Evolutionary conservation across 305 asterid genomes (phyloP).

Genomic region (Fraxinus velutina): DNA sequence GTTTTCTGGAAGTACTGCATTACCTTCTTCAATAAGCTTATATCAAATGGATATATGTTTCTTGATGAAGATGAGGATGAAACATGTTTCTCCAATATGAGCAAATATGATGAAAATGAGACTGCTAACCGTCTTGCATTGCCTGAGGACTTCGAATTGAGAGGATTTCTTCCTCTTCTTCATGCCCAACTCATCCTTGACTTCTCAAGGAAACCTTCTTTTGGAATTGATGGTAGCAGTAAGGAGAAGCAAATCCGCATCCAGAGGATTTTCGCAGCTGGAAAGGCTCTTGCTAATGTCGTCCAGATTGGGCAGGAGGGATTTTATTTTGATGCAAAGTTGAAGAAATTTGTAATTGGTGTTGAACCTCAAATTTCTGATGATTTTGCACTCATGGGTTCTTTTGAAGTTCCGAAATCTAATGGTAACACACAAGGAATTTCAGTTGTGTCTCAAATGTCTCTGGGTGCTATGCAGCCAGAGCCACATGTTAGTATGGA

Average conservation of each 20-base stretch:
- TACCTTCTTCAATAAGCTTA: slow-evolving; percentile 62
- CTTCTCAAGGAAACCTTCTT: slow-evolving; percentile 72
- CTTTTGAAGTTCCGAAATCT: slow-evolving; percentile 36
- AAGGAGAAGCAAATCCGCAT: slow-evolving; percentile 62
- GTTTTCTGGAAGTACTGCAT: slow-evolving; percentile 75
- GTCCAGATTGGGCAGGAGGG: slow-evolving; percentile 61
- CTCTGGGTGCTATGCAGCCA: slow-evolving; percentile 23
- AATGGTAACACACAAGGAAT: slow-evolving; percentile 28
- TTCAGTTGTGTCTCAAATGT: slow-evolving; percentile 28
- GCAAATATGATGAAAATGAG: slow-evolving; percentile 84
- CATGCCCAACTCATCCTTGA: slow-evolving; percentile 93
- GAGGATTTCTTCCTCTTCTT: slow-evolving; percentile 85
- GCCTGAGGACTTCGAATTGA: slow-evolving; percentile 89
- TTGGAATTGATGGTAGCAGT: slow-evolving; percentile 56
- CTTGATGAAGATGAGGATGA: slow-evolving; percentile 64
- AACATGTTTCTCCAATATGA: slow-evolving; percentile 76
- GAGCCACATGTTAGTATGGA: slow-evolving; percentile 37
- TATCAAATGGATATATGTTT: slow-evolving; percentile 47
- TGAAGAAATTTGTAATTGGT: slow-evolving; percentile 65
- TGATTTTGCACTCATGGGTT: slow-evolving; percentile 37
- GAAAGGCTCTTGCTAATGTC: slow-evolving; percentile 75
- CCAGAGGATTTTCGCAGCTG: slow-evolving; percentile 84
- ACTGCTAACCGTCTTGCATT: slow-evolving; percentile 77
- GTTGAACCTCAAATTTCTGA: slow-evolving; percentile 54
- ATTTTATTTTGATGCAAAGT: slow-evolving; percentile 60